Percentiles rank a stretch among this genome's conserved stretches.
Conservation (phyloP, 306 rosid species). For the Malus domestica region DNA sequence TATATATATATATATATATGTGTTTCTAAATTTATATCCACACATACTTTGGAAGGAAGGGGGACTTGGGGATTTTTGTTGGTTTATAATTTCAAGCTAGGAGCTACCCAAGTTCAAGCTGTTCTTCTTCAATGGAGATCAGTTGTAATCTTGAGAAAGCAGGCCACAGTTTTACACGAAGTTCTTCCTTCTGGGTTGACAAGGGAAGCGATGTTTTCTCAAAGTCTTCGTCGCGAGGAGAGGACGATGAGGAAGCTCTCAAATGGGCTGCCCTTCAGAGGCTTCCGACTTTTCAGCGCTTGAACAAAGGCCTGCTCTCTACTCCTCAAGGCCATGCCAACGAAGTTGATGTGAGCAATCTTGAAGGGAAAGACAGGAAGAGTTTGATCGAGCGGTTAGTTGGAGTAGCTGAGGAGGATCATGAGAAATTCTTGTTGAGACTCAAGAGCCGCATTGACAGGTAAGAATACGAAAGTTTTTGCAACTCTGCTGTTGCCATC, state of each 20-base stretch:
- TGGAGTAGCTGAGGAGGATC: constrained; percentile 8
- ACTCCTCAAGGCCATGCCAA: constrained; percentile 1
- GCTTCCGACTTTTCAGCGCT: constrained; percentile 9
- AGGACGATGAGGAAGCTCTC: constrained; percentile 20
- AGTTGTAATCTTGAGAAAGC: constrained; percentile 7
- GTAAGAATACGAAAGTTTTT: neutral
- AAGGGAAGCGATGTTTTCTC: neutral
- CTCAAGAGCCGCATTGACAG: constrained; percentile 15
- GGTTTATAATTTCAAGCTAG: neutral
- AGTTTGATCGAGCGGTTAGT: constrained; percentile 14
- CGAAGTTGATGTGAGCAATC: neutral
- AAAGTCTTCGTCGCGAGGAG: constrained; percentile 1
- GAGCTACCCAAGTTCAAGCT: neutral
- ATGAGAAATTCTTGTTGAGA: constrained; percentile 12
- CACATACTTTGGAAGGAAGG: neutral
- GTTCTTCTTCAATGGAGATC: constrained; percentile 5
- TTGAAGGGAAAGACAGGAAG: constrained; percentile 1
- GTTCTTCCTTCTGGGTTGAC: neutral
- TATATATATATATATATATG: no score
- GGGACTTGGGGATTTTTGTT: neutral
- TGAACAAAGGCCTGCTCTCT: constrained; percentile 10
- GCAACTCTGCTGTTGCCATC: neutral
- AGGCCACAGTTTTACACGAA: constrained; percentile 7
- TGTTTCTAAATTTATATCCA: no score
- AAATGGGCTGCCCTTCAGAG: constrained; percentile 20